phyloP scores from a whole-genome alignment of 2,329 filamentous ascomycete genomes.

The Curvularia hawaiiensis region DNA sequence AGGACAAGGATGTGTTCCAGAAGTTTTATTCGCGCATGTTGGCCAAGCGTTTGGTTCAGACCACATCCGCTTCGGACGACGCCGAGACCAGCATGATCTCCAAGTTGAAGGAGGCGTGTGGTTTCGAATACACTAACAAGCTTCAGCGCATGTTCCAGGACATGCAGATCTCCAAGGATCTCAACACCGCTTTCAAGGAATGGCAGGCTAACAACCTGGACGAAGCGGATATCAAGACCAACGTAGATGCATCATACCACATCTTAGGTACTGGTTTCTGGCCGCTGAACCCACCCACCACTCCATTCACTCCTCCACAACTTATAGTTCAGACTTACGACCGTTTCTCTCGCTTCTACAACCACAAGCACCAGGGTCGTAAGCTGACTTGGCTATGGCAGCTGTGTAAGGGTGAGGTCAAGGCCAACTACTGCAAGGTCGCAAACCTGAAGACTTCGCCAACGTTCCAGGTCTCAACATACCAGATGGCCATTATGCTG shows the following conservation, averaged over 20 bases:
- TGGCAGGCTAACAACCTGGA: conserved; percentile 71
- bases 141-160: conserved; percentile 99
- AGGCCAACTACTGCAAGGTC: conserved; percentile 85
- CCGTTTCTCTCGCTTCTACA: conserved; percentile 89
- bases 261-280: conserved; percentile 97
- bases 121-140: conserved; percentile 99
- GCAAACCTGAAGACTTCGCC: conserved; percentile 75
- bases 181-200: conserved; percentile 87
- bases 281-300: conserved; percentile 86
- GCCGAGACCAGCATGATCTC: conserved; percentile 99
- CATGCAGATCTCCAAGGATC: conserved; percentile 97
- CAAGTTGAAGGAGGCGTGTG: conserved; percentile 97
- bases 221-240: conserved; percentile 67
- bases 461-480: conserved; percentile 96
- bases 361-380: conserved; percentile 92
- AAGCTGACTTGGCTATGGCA: conserved; percentile 99
- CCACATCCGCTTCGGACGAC: conserved; percentile 94
- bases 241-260: conserved; percentile 86
- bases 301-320: conserved; percentile 83
- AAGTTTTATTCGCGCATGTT: conserved; percentile 99
- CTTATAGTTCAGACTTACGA: conserved; percentile 88
- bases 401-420: conserved; percentile 95
- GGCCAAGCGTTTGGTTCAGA: conserved; percentile 91
- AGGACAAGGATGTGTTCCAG: conserved; percentile 99
- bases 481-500: conserved; percentile 94